Base-by-base conservation (phyloP, 257 asterid genomes). In the Phtheirospermum japonicum region DNA sequence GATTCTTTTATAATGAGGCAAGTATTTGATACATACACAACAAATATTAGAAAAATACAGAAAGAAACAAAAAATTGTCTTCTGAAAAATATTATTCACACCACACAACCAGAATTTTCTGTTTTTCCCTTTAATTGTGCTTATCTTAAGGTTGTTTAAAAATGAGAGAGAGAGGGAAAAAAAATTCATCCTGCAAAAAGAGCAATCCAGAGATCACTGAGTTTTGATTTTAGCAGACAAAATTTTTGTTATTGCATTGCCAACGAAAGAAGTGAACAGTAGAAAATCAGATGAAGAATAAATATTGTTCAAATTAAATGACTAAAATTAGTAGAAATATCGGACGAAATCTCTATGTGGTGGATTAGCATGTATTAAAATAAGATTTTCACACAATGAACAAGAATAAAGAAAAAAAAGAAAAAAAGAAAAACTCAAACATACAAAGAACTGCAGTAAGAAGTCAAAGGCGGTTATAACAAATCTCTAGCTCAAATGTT, bases 61-160 rank as follows among this genome's bases (percentile, higher is more conserved):
- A 28, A 32, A 31, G 37, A 18, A 49, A 71, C 19, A 8, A 31
- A 52, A 7, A 4, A 18, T 43, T 17, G 36, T 20, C 63, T 71
- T 71, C 39, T 50, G 57, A 16, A 40, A 33, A 17, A 45, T 7
- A 62, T 13, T 36, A 66, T 17, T 66, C 51, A 49, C 60, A 55
- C 20, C 10, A 58, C 54, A 59, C 5, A 51, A 63, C 48, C 42
- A 64, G 45, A 11, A 42, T n/a, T 28, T 40, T 30, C 12, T 32
- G 48, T n/a, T 57, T 34, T 13, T 28, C 4, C 32, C 20, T 45
- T 28, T 30, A 31, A 16, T 45, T 23, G 43, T 16, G 52, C 13
- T 37, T 16, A 30, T 53, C 18, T n/a, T 11, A 56, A 17, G 50
- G 12, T 12, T 63, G n/a, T 18, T 37, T 30, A 16, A 18, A 40